Percentiles rank a stretch among this genome's conserved stretches.
Conservation (phyloP, 768 basidiomycete species). For the Amanita molliuscula region DNA sequence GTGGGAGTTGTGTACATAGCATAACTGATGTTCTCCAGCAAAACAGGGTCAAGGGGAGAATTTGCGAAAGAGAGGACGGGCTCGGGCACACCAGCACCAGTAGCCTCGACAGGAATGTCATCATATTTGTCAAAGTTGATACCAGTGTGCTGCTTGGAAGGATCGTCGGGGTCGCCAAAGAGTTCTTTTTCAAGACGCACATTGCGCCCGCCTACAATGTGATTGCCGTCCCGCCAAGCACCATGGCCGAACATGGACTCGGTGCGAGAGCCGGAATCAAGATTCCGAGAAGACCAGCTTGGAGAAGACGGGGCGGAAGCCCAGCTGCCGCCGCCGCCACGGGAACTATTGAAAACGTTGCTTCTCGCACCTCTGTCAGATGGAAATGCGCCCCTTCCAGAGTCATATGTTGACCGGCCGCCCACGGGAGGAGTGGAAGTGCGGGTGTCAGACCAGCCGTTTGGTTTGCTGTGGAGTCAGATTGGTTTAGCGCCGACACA, state of each 20-base stretch:
- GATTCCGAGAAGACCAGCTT: slow-evolving; percentile 32
- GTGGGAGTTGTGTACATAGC: slow-evolving; percentile 95
- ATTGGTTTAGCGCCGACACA: slow-evolving; percentile 10
- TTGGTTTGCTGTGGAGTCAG: slow-evolving; percentile 23
- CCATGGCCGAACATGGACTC: slow-evolving; percentile 44
- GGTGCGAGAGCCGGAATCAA: slow-evolving; percentile 39
- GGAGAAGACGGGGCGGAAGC: slow-evolving; percentile 23
- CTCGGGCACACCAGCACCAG: slow-evolving; percentile 94
- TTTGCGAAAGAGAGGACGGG: slow-evolving; percentile 80
- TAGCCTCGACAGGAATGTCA: slow-evolving; percentile 98
- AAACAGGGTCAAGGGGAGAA: slow-evolving; percentile 85
- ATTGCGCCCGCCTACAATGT: slow-evolving; percentile 78
- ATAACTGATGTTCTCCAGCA: slow-evolving; percentile 89
- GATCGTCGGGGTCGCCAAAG: slow-evolving; percentile 81
- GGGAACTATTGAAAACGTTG: slow-evolving; percentile 28
- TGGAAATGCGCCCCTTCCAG: slow-evolving; percentile 18
- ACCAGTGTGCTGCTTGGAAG: slow-evolving; percentile 86
- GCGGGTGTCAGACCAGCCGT: slow-evolving; percentile 70
- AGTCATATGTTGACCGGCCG: slow-evolving; percentile 34
- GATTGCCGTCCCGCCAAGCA: slow-evolving; percentile 82
- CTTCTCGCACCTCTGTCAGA: slow-evolving; percentile 31
- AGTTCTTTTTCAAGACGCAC: slow-evolving; percentile 91
- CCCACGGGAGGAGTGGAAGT: slow-evolving; percentile 48
- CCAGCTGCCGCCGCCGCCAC: slow-evolving; percentile 32
- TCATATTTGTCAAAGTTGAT: slow-evolving; percentile 99